Percentiles rank a stretch among this genome's conserved stretches.
phyloP scores from a whole-genome alignment of 2,329 filamentous ascomycete species.

The Aspergillus glaucus region DNA sequence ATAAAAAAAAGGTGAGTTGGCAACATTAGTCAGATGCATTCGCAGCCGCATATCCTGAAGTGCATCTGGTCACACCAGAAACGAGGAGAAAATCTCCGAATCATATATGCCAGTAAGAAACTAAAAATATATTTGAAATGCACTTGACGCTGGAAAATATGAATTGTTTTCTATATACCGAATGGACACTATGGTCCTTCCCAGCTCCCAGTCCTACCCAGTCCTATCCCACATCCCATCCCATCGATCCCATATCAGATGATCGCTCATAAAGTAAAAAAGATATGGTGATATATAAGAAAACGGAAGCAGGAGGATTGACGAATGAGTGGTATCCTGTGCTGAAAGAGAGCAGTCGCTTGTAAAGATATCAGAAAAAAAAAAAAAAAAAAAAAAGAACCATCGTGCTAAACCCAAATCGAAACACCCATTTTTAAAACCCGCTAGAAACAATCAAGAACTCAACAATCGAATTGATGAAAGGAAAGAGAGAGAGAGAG shows the following conservation, averaged over 20 bases:
- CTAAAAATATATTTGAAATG: not conserved
- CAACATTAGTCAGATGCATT: too few relatives aligned
- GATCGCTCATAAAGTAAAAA: not conserved
- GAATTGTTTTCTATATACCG: not conserved
- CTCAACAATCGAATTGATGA: not conserved
- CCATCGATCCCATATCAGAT: not conserved
- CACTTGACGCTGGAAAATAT: not conserved
- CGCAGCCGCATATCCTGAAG: too few relatives aligned
- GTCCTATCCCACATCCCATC: not conserved
- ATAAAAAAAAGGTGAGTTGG: too few relatives aligned
- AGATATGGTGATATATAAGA: constrained; percentile 4
- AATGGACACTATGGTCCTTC: not conserved
- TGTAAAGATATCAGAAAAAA: constrained; percentile 7
- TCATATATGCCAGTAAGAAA: too few relatives aligned
- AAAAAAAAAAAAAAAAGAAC: constrained; percentile 5
- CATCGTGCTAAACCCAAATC: constrained; percentile 5
- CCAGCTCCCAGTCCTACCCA: not conserved
- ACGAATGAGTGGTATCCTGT: not conserved
- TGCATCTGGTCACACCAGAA: too few relatives aligned
- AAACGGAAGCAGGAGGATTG: constrained; percentile 3
- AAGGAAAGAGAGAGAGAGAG: constrained; percentile 10
- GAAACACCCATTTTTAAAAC: not conserved
- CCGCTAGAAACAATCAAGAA: not conserved
- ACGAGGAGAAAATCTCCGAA: too few relatives aligned
- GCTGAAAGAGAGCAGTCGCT: not conserved